Evolutionary conservation across 805 yeast genomes (phyloP).

Genomic region (Hanseniaspora clermontiae): DNA sequence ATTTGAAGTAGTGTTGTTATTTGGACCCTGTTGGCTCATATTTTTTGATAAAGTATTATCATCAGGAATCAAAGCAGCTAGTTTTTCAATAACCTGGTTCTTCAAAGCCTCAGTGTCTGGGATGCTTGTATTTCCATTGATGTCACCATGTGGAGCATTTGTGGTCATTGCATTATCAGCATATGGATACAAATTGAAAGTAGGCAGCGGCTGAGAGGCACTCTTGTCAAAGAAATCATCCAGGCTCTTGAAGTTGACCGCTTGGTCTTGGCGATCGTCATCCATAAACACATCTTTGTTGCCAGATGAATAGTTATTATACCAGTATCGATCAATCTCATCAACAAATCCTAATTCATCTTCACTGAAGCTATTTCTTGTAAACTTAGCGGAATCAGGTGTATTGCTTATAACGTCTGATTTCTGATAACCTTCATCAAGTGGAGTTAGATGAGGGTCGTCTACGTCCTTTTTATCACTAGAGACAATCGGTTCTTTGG

Average conservation of each 20-base stretch:
- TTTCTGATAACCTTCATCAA: slow-evolving; percentile 13
- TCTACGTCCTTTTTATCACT: neutral
- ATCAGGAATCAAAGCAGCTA: slow-evolving; percentile 6
- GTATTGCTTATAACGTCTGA: neutral
- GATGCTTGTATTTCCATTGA: neutral
- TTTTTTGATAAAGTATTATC: neutral
- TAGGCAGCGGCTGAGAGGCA: neutral
- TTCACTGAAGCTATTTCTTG: neutral
- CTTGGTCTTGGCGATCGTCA: neutral
- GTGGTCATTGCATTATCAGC: neutral
- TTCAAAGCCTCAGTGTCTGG: neutral
- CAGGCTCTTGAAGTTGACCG: neutral
- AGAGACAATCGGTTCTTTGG: neutral
- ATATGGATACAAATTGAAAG: neutral
- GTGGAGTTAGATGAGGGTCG: neutral
- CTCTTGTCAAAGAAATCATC: slow-evolving; percentile 9
- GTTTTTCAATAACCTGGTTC: slow-evolving; percentile 10
- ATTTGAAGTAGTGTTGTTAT: neutral
- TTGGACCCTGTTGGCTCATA: neutral
- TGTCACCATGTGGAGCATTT: neutral
- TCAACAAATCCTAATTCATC: neutral
- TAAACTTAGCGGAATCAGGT: slow-evolving; percentile 7
- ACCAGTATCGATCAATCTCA: slow-evolving; percentile 13
- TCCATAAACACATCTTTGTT: neutral
- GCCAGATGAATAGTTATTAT: neutral